A percentile compares a stretch with the other conserved stretches of the same genome.
Evolutionary conservation across 2,329 filamentous ascomycete species (phyloP).

Genomic region (Elsinoe necatrix): DNA sequence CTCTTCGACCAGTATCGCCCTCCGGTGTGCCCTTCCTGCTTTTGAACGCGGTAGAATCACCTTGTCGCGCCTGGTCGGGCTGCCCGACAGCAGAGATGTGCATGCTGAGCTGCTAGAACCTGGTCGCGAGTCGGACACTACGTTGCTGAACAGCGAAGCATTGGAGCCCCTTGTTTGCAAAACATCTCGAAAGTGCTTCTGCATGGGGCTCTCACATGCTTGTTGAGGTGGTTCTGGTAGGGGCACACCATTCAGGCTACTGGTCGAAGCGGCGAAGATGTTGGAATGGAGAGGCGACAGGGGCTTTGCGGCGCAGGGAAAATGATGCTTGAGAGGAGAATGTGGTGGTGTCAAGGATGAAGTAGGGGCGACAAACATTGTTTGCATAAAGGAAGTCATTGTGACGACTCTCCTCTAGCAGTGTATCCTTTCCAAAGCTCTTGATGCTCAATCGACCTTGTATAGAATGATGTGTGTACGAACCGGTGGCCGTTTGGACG

Average conservation of each 20-base stretch:
- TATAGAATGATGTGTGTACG: neutral
- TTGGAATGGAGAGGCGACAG: conserved; percentile 38
- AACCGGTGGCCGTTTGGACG: conserved; percentile 14
- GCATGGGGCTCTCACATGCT: conserved; percentile 28
- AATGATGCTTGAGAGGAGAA: conserved; percentile 18
- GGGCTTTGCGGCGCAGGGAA: conserved; percentile 28
- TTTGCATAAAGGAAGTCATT: conserved; percentile 75
- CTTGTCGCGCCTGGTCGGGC: conserved; percentile 15
- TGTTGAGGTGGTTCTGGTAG: conserved; percentile 25
- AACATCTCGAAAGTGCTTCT: conserved; percentile 23
- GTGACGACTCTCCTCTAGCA: conserved; percentile 22
- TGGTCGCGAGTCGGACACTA: neutral
- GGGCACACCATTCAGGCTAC: conserved; percentile 33
- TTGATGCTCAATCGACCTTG: conserved; percentile 7
- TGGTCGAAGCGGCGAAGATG: conserved; percentile 27
- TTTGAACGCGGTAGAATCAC: conserved; percentile 11
- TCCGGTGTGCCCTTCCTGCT: conserved; percentile 14
- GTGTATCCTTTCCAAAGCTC: conserved; percentile 11
- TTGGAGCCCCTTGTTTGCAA: conserved; percentile 15
- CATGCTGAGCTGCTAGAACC: conserved; percentile 3
- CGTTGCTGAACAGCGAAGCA: conserved; percentile 6
- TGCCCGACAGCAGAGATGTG: conserved; percentile 9
- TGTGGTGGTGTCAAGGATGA: conserved; percentile 25
- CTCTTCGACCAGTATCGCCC: conserved; percentile 4
- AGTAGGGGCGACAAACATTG: conserved; percentile 56